Evolutionary conservation across 495 filamentous ascomycete genomes (phyloP).

Genomic region (Penicillium cataractarum): DNA sequence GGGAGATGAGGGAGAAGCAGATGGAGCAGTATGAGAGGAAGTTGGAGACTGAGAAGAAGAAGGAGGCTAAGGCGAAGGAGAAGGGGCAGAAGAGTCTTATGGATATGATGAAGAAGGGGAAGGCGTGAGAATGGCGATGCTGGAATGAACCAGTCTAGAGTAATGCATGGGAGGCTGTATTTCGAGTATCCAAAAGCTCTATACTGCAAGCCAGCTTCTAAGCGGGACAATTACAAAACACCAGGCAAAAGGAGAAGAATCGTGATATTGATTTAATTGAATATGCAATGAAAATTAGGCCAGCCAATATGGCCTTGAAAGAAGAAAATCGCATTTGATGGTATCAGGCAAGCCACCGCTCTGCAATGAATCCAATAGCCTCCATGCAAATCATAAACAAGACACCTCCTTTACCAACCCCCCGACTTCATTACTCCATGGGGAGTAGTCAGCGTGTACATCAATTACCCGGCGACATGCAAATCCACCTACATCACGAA

Average conservation of each 20-base stretch:
- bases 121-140: slow-evolving; percentile 10
- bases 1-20: slow-evolving; percentile 69
- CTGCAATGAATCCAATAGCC: slow-evolving; percentile 24
- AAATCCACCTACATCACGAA: not conserved
- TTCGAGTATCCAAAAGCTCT: not conserved
- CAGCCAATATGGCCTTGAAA: not conserved
- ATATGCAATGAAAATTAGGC: slow-evolving; percentile 1
- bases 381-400: slow-evolving; percentile 28
- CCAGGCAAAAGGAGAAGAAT: not conserved
- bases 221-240: not conserved
- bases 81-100: slow-evolving; percentile 49
- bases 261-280: slow-evolving; percentile 8
- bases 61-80: slow-evolving; percentile 44
- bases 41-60: slow-evolving; percentile 60
- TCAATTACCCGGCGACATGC: slow-evolving; percentile 17
- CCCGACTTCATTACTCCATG: slow-evolving; percentile 16
- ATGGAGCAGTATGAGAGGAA: slow-evolving; percentile 77
- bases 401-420: slow-evolving; percentile 14
- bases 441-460: slow-evolving; percentile 19
- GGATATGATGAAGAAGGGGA: slow-evolving; percentile 43
- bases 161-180: no score
- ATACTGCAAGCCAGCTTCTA: not conserved
- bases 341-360: slow-evolving; percentile 31
- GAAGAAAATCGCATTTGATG: slow-evolving; percentile 27
- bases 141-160: not conserved